Evolutionary conservation across 371 early-diverging fungal genomes (phyloP), one percentile per base, ranked within the genome.

Genomic region (Mortierella polycephala): DNA sequence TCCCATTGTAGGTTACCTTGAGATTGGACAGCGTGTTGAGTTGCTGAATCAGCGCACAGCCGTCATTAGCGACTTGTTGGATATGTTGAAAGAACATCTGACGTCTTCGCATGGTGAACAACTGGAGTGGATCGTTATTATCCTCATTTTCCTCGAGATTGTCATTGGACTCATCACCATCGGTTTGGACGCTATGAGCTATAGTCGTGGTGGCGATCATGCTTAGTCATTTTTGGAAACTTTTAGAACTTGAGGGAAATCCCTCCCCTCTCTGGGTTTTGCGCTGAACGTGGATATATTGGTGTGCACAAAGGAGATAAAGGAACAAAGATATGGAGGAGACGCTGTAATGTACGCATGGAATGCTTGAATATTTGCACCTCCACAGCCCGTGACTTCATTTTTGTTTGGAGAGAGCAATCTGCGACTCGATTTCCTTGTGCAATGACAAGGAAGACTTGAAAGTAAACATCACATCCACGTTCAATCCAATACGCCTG

Each of bases 81-180:
- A 94, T 49, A 95, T 96, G 94, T 81, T 96, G 42, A 92, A 92
- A 60, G 94, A 94, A 44, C 95, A 96, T 64, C 67, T 90, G 71
- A 91, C 87, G 49, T 89, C 90, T 40, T 87, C 89, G 11, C 91
- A 91, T 71, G 87, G 90, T n/a, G 94, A 93, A 71, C 89, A 91
- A 52, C 81, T 94, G 45, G 94, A 95, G 75, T 92, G 93, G 93
- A 92, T 94, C 66, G 92, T 94, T 1, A 94, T 93, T 60, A 89
- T 93, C 77, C 81, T 93, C 30, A 94, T 93, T 85, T 91, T 85
- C 57, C 88, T 94, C 79, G 93, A 94, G 69, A 93, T 94, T 58
- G 74, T 93, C 12, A 91, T 94, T 41, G 94, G 93, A 21, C 87
- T 92, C 14, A 88, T 93, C 41, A 94, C 94, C 1, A 94, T 93